Percentiles rank a stretch among this genome's conserved stretches.
Evolutionary conservation across 2,329 filamentous ascomycete genomes (phyloP).

Genomic region (Hypoxylon sp.): DNA sequence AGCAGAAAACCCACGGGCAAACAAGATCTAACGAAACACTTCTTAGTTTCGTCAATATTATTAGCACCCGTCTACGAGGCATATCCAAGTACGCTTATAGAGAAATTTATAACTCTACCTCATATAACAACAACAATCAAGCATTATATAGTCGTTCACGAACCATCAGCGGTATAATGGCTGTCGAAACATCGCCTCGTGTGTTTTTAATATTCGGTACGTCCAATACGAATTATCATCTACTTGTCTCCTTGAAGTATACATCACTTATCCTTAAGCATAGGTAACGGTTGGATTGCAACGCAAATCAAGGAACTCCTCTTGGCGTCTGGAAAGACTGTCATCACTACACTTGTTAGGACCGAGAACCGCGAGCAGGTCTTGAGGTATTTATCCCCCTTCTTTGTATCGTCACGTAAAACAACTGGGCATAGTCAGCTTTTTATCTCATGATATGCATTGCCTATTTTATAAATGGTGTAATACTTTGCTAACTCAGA

Average conservation of each 20-base stretch:
- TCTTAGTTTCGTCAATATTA: not conserved
- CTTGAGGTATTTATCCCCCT: constrained; percentile 6
- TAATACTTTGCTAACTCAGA: not conserved
- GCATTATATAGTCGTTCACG: not conserved
- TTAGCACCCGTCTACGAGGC: not conserved
- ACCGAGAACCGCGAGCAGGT: constrained; percentile 29
- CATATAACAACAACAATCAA: not conserved
- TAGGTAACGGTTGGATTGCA: constrained; percentile 30
- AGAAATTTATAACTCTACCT: not conserved
- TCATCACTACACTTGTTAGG: constrained; percentile 22
- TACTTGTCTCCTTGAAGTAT: not conserved
- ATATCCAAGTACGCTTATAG: not conserved
- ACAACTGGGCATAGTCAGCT: not conserved
- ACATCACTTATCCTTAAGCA: not conserved
- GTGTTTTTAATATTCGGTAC: constrained; percentile 1
- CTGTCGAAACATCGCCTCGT: not conserved
- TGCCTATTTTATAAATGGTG: not conserved
- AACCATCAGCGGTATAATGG: not conserved
- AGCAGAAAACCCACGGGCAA: not conserved
- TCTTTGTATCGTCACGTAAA: not conserved
- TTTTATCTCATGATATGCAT: not conserved
- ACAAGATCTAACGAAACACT: not conserved
- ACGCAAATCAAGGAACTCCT: constrained; percentile 23
- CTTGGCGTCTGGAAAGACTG: constrained; percentile 11
- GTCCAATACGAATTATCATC: not conserved